Conservation (phyloP, 2,329 filamentous ascomycete species). For the Aspergillus latus region DNA sequence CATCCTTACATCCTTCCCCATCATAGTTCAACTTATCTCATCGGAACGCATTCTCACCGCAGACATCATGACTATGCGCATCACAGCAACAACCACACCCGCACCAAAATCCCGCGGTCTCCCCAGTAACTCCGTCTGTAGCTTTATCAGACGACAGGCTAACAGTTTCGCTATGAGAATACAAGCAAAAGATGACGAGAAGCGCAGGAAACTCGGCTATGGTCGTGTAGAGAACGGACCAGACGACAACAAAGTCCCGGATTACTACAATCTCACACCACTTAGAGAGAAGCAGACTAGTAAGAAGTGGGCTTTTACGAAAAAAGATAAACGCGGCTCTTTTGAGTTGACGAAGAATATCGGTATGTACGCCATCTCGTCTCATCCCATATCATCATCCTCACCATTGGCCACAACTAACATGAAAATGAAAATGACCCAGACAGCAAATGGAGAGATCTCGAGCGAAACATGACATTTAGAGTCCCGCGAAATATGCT, state of each 20-base stretch:
- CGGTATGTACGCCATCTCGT: not conserved
- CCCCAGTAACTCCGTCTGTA: too few relatives aligned
- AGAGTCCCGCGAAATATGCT: not conserved
- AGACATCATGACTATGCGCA: too few relatives aligned
- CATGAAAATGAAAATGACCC: not conserved
- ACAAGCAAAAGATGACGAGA: not conserved
- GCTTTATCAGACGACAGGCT: too few relatives aligned
- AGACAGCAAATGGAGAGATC: not conserved
- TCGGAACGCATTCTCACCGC: too few relatives aligned
- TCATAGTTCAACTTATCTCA: too few relatives aligned
- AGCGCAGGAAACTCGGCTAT: not conserved
- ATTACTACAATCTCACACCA: not conserved
- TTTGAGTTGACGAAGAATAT: not conserved
- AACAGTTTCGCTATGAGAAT: too few relatives aligned
- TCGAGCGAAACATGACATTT: not conserved
- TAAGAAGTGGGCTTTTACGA: not conserved
- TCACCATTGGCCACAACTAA: too few relatives aligned
- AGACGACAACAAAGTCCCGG: not conserved
- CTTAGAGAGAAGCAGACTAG: not conserved
- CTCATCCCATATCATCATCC: too few relatives aligned
- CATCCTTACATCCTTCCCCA: not conserved
- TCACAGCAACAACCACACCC: too few relatives aligned
- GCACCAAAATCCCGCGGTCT: too few relatives aligned
- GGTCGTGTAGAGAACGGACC: not conserved
- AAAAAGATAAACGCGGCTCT: too few relatives aligned